Percentiles rank a stretch among this genome's conserved stretches.
phyloP scores from a whole-genome alignment of 768 basidiomycete genomes.

The Lactarius trivialis region DNA sequence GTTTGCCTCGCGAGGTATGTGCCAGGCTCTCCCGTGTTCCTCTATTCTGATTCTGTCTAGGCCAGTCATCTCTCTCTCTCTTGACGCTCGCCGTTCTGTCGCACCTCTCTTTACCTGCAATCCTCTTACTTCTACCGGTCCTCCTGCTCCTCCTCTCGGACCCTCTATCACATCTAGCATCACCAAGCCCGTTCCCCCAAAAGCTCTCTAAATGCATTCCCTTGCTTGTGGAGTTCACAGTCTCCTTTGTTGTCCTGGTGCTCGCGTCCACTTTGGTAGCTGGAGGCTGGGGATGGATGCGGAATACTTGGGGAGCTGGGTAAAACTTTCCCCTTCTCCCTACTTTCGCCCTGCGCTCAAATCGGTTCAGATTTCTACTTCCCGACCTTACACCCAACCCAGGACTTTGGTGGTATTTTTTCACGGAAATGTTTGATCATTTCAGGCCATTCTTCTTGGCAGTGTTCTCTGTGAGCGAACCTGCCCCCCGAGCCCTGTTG shows the following conservation, averaged over 20 bases:
- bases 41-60: slow-evolving; percentile 33
- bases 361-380: slow-evolving; percentile 54
- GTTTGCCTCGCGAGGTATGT: slow-evolving; percentile 62
- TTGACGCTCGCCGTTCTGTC: slow-evolving; percentile 64
- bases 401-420: slow-evolving; percentile 99
- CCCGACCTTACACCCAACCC: slow-evolving; percentile 91
- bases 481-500: neutral
- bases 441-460: slow-evolving; percentile 94
- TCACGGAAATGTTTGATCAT: slow-evolving; percentile 99
- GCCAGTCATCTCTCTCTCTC: slow-evolving; percentile 49
- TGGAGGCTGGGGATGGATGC: slow-evolving; percentile 62
- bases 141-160: slow-evolving; percentile 58
- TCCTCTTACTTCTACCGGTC: slow-evolving; percentile 60
- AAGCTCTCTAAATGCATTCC: slow-evolving; percentile 26
- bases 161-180: slow-evolving; percentile 62
- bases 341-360: neutral
- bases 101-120: slow-evolving; percentile 66
- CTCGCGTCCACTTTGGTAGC: slow-evolving; percentile 48
- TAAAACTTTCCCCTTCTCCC: slow-evolving; percentile 33
- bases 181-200: slow-evolving; percentile 37
- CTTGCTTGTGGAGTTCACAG: slow-evolving; percentile 43
- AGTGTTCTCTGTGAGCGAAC: slow-evolving; percentile 72
- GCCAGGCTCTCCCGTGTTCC: neutral
- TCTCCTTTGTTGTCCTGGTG: slow-evolving; percentile 45
- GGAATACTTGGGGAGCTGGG: slow-evolving; percentile 83